Conservation (phyloP, 2,329 filamentous ascomycete species). For the Trichoderma sp. region DNA sequence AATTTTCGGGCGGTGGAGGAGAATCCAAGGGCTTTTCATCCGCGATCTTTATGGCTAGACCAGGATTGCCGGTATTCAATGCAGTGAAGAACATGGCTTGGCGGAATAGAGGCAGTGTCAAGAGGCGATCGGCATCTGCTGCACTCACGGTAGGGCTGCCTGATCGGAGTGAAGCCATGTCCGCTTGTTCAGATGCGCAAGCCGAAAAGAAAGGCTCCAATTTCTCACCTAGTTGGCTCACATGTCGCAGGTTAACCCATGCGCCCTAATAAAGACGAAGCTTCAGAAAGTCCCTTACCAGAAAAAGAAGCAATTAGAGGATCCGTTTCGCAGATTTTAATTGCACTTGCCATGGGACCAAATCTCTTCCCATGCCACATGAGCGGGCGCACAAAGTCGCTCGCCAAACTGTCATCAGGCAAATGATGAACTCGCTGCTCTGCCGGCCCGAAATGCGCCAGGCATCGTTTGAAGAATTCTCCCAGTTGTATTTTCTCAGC, state of each 20-base stretch:
- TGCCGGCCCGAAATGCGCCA: background rate
- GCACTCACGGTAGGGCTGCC: background rate
- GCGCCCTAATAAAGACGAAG: background rate
- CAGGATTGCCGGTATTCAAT: background rate
- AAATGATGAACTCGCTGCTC: background rate
- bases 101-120: background rate
- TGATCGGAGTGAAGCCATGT: background rate
- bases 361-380: background rate
- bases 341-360: background rate
- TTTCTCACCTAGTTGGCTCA: background rate
- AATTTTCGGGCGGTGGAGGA: background rate
- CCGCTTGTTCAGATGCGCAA: background rate
- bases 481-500: background rate
- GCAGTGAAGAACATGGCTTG: background rate
- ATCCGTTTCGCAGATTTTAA: background rate
- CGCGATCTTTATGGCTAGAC: background rate
- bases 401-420: background rate
- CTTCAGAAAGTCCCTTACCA: background rate
- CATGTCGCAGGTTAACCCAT: background rate
- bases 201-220: background rate
- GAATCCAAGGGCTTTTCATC: background rate
- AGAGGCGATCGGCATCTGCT: background rate
- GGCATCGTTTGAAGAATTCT: background rate
- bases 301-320: background rate
- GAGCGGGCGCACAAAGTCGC: background rate